These are phyloP conservation scores for Cyanodermella asteris DNA, from an alignment of 2,329 filamentous ascomycete species.

Conservation along the genomic window DNA sequence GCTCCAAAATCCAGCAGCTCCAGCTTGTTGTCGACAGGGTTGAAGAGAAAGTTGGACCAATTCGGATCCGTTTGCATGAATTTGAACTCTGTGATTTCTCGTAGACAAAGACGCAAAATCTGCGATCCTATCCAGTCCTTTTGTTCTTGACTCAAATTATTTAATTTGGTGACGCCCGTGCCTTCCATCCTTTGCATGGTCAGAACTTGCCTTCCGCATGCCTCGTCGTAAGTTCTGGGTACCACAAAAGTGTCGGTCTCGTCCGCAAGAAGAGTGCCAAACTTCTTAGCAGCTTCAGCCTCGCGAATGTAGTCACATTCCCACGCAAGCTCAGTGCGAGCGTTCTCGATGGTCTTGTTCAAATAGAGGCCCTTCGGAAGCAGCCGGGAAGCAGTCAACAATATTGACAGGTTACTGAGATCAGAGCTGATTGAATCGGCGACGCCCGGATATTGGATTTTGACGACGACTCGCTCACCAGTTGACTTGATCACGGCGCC, in stretches of 20 bases:
- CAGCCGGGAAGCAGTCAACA: slow-evolving; percentile 74
- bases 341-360: slow-evolving; percentile 93
- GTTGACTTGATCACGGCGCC: slow-evolving; percentile 57
- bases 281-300: slow-evolving; percentile 57
- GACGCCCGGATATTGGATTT: slow-evolving; percentile 93
- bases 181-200: slow-evolving; percentile 88
- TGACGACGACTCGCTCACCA: slow-evolving; percentile 65
- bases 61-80: slow-evolving; percentile 99
- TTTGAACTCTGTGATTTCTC: slow-evolving; percentile 80
- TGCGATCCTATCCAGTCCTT: slow-evolving; percentile 93
- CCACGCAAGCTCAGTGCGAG: slow-evolving; percentile 77
- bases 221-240: slow-evolving; percentile 54
- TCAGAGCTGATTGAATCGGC: slow-evolving; percentile 92
- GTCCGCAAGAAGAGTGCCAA: slow-evolving; percentile 52
- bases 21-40: slow-evolving; percentile 45
- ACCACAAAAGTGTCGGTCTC: slow-evolving; percentile 57
- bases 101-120: slow-evolving; percentile 72
- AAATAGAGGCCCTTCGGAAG: slow-evolving; percentile 83
- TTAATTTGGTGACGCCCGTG: slow-evolving; percentile 60
- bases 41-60: slow-evolving; percentile 98
- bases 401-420: slow-evolving; percentile 73
- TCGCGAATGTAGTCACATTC: slow-evolving; percentile 91
- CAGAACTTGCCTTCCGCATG: slow-evolving; percentile 65
- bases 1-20: slow-evolving; percentile 94
- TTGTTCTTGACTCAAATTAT: slow-evolving; percentile 56